These are phyloP conservation scores for Exophiala calicioides DNA, from an alignment of 2,329 filamentous ascomycete genomes.

Conservation along the genomic window DNA sequence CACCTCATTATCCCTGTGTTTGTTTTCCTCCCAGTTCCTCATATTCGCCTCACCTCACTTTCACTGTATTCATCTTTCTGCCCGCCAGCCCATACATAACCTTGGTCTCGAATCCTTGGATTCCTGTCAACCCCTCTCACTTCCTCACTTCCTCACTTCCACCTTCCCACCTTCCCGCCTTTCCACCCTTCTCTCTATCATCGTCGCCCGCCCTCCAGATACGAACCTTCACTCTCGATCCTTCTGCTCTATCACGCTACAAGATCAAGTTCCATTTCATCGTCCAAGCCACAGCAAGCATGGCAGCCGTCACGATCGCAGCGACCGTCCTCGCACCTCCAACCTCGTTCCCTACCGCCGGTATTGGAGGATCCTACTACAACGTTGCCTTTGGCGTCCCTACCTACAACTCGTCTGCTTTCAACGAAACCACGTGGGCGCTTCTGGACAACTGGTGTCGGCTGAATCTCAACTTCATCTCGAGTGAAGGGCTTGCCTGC, in stretches of 20 bases:
- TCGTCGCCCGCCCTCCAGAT: no score
- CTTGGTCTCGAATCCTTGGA: background rate
- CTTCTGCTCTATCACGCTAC: no score
- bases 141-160: conserved; percentile 1
- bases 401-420: conserved; percentile 14
- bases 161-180: background rate
- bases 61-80: background rate
- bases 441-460: conserved; percentile 22
- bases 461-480: conserved; percentile 12
- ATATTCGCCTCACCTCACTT: no score
- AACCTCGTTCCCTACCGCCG: conserved; percentile 21
- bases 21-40: no score
- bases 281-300: no score
- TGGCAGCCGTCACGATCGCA: conserved; percentile 5
- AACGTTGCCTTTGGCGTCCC: conserved; percentile 20
- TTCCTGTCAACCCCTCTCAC: background rate
- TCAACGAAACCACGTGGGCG: conserved; percentile 16
- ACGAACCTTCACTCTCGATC: background rate
- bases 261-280: no score
- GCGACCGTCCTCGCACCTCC: conserved; percentile 4
- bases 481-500: conserved; percentile 16
- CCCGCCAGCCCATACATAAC: background rate
- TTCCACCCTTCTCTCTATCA: no score
- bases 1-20: no score
- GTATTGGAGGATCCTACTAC: conserved; percentile 23